Conservation (phyloP, 129 eudicot species). For the Artemisia argyi region DNA sequence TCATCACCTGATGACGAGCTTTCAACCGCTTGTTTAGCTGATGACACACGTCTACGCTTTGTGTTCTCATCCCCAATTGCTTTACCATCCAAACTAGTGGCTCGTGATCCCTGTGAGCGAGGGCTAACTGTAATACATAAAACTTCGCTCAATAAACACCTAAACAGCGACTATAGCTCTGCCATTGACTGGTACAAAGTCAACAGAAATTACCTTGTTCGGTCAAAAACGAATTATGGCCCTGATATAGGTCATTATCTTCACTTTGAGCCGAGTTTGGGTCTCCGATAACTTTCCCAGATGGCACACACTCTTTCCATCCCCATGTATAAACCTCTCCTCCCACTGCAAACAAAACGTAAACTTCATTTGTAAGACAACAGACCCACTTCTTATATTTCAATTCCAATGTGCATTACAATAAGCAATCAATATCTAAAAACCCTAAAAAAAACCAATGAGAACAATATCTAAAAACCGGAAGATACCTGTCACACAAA, state of each 20-base stretch:
- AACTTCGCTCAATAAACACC: constrained; percentile 11
- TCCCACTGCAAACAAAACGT: constrained; percentile 39
- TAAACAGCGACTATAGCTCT: neutral
- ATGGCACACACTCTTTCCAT: constrained; percentile 98
- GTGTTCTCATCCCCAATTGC: constrained; percentile 65
- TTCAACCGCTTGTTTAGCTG: constrained; percentile 75
- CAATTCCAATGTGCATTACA: no score
- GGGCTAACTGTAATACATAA: constrained; percentile 62
- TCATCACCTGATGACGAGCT: constrained; percentile 79
- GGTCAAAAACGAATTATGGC: constrained; percentile 46
- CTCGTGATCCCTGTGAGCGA: constrained; percentile 63
- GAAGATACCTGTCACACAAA: constrained; percentile 67
- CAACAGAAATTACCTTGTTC: constrained; percentile 64
- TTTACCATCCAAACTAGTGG: constrained; percentile 47
- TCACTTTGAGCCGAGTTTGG: constrained; percentile 48
- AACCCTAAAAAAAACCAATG: no score
- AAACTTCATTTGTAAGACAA: no score
- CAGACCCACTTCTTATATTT: no score
- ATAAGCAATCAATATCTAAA: no score
- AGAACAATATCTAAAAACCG: neutral
- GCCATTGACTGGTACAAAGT: neutral
- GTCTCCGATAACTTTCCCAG: constrained; percentile 83
- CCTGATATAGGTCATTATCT: constrained; percentile 64
- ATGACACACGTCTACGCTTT: constrained; percentile 78
- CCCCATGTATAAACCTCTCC: constrained; percentile 99